Evolutionary conservation across 2,329 filamentous ascomycete species (phyloP), one percentile per base, ranked within the genome.

Genomic region (Diaporthe sp.): DNA sequence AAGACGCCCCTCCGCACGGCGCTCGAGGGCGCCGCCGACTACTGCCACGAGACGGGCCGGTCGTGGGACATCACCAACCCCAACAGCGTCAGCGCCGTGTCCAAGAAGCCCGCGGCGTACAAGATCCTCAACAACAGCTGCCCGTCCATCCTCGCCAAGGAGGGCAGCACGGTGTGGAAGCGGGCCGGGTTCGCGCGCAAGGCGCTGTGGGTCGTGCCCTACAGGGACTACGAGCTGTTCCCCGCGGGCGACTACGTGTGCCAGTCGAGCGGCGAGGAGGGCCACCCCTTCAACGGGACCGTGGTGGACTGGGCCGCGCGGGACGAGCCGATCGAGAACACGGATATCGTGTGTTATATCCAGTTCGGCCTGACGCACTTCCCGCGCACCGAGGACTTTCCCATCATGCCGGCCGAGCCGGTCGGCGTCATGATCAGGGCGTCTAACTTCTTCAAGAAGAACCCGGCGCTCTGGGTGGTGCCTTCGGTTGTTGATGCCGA

Each of bases 11-110:
- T 95, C 76, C 90, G 88, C 12, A 98, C 92, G 0, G 91, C 93
- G 3, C 88, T 87, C 39, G 89, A 94, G 79, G 90, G 92, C 0
- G 90, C 90, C 82, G 94, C 94, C 15, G 94, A 98, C 82, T 98
- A 98, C 84, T 89, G 98, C 80, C 94, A 94, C 75, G 87, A 88
- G 17, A 96, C 94, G 0, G 92, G 91, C 76, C 89, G 96, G 25
- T 96, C 95, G 0, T 98, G 96, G 96, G 96, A 98, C 76, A 97
- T 98, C 84, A 90, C 89, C 81, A 98, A 98, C 84, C 92, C 93
- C 79, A 94, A 89, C 85, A 95, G 93, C 82, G 81, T 96, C 25
- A 95, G 98, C 84, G 93, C 94, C 0, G 93, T 96, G 86, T 96
- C 93, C 83, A 92, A 94, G 83, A 97, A 97, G 85, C 94, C 95